Evolutionary conservation across 768 basidiomycete species (phyloP).

Genomic region (Lactarius pseudohatsudake): DNA sequence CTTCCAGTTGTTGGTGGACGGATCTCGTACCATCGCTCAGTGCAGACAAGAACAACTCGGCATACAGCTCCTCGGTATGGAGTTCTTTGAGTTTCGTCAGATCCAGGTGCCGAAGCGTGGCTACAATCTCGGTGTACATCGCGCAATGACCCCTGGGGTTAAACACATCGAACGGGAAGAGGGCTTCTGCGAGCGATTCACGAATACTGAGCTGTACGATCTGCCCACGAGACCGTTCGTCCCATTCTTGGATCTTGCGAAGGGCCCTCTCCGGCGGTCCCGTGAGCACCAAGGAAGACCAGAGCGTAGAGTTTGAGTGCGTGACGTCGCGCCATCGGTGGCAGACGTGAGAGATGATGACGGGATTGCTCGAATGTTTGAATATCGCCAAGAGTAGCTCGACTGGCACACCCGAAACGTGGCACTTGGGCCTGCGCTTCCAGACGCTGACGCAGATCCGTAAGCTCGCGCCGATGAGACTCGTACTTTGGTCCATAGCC

Average conservation of each 20-base stretch:
- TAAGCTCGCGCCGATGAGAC: slow-evolving; percentile 39
- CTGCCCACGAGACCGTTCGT: slow-evolving; percentile 50
- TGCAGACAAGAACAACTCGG: not conserved
- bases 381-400: slow-evolving; percentile 66
- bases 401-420: slow-evolving; percentile 49
- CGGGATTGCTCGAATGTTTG: slow-evolving; percentile 41
- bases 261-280: slow-evolving; percentile 43
- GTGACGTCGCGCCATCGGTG: slow-evolving; percentile 60
- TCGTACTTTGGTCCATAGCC: slow-evolving; percentile 43
- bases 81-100: slow-evolving; percentile 6
- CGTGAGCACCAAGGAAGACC: slow-evolving; percentile 56
- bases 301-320: slow-evolving; percentile 52
- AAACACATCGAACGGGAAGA: slow-evolving; percentile 24
- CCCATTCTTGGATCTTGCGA: slow-evolving; percentile 60
- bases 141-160: not conserved
- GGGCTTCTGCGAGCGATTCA: slow-evolving; percentile 28
- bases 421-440: slow-evolving; percentile 4
- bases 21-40: not conserved
- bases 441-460: slow-evolving; percentile 16
- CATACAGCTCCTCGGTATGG: slow-evolving; percentile 12
- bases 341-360: slow-evolving; percentile 58
- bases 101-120: slow-evolving; percentile 12
- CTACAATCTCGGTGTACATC: slow-evolving; percentile 16
- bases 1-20: not conserved
- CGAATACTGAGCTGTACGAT: slow-evolving; percentile 35